Conservation (phyloP, 1,139 yeast species). For the Wickerhamiella infanticola region DNA sequence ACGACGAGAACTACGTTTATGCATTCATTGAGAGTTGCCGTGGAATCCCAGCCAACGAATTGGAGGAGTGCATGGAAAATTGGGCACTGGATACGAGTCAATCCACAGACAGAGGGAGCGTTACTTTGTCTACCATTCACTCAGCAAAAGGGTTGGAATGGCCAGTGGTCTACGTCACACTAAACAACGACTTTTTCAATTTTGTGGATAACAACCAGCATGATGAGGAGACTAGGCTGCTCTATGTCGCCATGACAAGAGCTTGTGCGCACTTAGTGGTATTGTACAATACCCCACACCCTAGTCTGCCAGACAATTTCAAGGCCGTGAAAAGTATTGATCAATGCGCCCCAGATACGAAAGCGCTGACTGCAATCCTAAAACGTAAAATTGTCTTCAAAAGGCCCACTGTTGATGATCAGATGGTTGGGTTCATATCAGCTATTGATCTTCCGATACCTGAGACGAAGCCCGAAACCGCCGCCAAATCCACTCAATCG, state of each 20-base stretch:
- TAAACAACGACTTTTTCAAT: slow-evolving; percentile 12
- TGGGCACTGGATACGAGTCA: slow-evolving; percentile 34
- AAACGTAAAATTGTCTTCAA: neutral
- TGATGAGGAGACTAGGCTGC: slow-evolving; percentile 61
- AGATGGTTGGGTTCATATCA: neutral
- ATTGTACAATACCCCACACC: neutral
- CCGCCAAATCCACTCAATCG: no score
- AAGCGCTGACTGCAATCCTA: neutral
- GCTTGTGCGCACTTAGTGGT: slow-evolving; percentile 32
- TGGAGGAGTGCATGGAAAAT: neutral
- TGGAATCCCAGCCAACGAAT: neutral
- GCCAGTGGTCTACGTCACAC: slow-evolving; percentile 55
- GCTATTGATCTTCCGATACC: neutral
- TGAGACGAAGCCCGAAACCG: neutral
- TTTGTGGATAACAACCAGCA: neutral
- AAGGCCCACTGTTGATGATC: neutral
- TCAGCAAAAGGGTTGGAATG: slow-evolving; percentile 90
- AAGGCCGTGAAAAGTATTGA: neutral
- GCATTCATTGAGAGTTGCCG: neutral
- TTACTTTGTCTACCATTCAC: slow-evolving; percentile 61
- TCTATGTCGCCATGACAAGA: slow-evolving; percentile 80
- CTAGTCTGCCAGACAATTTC: neutral
- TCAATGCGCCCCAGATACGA: neutral
- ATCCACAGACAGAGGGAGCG: slow-evolving; percentile 15
- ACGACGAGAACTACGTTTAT: neutral